Evolutionary conservation across 306 rosid species (phyloP).

Genomic region (Vigna trinervia): DNA sequence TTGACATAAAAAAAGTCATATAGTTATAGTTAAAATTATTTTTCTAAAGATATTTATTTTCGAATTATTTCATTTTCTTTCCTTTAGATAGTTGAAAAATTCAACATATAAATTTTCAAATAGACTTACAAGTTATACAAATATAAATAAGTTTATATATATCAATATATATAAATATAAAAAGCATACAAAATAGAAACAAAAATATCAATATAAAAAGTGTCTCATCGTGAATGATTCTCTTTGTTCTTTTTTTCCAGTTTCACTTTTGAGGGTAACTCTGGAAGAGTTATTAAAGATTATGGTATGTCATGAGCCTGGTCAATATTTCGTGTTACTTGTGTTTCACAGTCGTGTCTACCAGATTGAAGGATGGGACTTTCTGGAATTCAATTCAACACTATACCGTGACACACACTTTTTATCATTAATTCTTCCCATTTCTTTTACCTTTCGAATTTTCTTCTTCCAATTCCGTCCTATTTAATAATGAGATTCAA

Average conservation of each 20-base stretch:
- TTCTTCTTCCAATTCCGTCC: background rate
- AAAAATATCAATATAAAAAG: no score
- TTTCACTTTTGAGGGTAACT: constrained; percentile 15
- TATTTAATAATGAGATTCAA: constrained; percentile 11
- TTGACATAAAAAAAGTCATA: no score
- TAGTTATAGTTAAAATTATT: no score
- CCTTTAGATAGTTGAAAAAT: no score
- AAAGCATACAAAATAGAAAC: no score
- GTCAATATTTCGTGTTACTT: constrained; percentile 37
- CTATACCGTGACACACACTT: background rate
- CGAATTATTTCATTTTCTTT: no score
- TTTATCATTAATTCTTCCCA: constrained; percentile 4
- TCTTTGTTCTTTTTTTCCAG: background rate
- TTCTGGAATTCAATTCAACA: constrained; percentile 13
- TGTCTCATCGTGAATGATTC: background rate
- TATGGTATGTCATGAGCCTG: background rate
- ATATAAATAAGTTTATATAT: no score
- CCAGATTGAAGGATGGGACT: background rate
- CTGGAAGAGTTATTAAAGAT: background rate
- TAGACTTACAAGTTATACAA: no score
- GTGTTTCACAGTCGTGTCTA: constrained; percentile 31
- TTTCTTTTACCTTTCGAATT: background rate
- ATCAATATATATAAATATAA: no score
- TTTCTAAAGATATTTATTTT: no score
- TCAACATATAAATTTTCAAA: no score